A percentile compares a stretch with the other conserved stretches of the same genome.
Evolutionary conservation across 139 green algal genomes (phyloP).

Genomic region (Diplosphaera chodatii): DNA sequence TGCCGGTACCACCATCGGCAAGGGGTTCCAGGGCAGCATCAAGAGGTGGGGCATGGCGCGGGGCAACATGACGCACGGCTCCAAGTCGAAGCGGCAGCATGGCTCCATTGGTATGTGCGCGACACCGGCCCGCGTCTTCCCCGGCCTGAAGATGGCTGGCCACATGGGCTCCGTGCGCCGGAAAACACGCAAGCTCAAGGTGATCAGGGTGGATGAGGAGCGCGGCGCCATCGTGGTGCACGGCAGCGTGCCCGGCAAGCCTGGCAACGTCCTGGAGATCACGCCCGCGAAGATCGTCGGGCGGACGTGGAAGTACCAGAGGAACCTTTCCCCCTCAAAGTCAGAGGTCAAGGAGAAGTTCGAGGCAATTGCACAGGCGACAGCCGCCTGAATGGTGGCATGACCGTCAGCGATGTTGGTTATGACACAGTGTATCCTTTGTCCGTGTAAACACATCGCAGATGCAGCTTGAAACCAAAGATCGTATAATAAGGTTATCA

Average conservation of each 20-base stretch:
- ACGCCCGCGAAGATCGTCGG: constrained; percentile 51
- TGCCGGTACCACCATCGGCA: constrained; percentile 81
- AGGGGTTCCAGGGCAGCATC: constrained; percentile 91
- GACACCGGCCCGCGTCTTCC: constrained; percentile 86
- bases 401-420: too few relatives aligned
- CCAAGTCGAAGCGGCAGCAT: constrained; percentile 92
- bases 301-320: background rate
- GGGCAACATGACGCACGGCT: constrained; percentile 95
- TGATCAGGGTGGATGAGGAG: constrained; percentile 82
- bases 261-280: constrained; percentile 87
- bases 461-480: too few relatives aligned
- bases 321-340: background rate
- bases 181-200: constrained; percentile 78
- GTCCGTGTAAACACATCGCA: too few relatives aligned
- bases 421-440: too few relatives aligned
- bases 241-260: constrained; percentile 90
- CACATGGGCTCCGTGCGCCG: constrained; percentile 82
- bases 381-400: background rate
- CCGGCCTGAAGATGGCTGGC: constrained; percentile 91
- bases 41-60: constrained; percentile 92
- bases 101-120: constrained; percentile 87
- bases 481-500: too few relatives aligned
- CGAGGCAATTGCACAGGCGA: background rate
- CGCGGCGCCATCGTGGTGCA: constrained; percentile 82
- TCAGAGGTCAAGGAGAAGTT: background rate